phyloP scores from a whole-genome alignment of 805 yeast species.

The Yarrowia keelungensis region DNA sequence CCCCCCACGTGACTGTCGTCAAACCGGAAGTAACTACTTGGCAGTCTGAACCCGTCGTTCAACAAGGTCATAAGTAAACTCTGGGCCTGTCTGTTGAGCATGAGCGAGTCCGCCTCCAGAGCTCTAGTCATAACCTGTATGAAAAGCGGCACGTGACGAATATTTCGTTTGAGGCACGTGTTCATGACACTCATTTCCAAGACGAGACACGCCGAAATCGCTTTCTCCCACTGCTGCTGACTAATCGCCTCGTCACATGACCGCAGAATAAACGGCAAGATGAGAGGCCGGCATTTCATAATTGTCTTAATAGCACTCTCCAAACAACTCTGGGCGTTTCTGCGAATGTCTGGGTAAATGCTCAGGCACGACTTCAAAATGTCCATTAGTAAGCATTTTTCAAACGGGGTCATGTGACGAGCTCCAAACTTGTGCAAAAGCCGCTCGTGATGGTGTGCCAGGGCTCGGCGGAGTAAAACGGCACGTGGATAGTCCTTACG shows the following conservation, averaged over 20 bases:
- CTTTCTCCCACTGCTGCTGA: constrained; percentile 58
- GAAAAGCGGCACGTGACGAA: constrained; percentile 57
- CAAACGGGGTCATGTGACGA: constrained; percentile 71
- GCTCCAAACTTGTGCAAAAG: constrained; percentile 74
- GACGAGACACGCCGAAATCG: constrained; percentile 69
- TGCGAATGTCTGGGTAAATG: constrained; percentile 70
- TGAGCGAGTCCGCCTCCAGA: constrained; percentile 61
- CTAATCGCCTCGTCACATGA: constrained; percentile 59
- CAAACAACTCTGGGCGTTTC: constrained; percentile 71
- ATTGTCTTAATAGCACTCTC: constrained; percentile 73
- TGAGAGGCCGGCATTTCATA: constrained; percentile 65
- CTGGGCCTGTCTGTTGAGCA: constrained; percentile 58
- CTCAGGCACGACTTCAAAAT: constrained; percentile 71
- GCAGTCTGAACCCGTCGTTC: constrained; percentile 56
- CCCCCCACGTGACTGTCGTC: constrained; percentile 37
- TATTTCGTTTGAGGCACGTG: constrained; percentile 64
- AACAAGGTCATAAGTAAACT: constrained; percentile 43
- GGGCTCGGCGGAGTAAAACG: constrained; percentile 75
- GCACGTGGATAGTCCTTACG: constrained; percentile 79
- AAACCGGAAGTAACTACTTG: constrained; percentile 48
- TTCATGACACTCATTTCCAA: constrained; percentile 65
- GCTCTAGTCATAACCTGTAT: constrained; percentile 62
- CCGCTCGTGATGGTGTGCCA: constrained; percentile 76
- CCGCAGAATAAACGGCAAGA: constrained; percentile 59
- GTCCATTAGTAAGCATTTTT: constrained; percentile 67